A percentile compares a stretch with the other conserved stretches of the same genome.
phyloP scores from a whole-genome alignment of 352 stramenopile species.

The Peronosclerospora sorghi region DNA sequence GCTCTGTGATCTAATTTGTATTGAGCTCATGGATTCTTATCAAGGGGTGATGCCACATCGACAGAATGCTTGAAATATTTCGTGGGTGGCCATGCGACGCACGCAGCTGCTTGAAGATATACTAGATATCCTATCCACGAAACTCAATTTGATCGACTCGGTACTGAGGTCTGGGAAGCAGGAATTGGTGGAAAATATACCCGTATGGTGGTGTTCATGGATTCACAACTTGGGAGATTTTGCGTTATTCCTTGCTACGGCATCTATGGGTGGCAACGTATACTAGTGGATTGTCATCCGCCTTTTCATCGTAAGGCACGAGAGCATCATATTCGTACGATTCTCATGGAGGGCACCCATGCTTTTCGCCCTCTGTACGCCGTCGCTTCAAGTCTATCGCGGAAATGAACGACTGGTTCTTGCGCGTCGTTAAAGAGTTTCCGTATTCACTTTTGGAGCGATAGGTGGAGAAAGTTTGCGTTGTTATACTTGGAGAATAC shows the following conservation, averaged over 20 bases:
- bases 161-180: constrained; percentile 50
- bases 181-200: constrained; percentile 60
- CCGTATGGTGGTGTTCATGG: constrained; percentile 85
- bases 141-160: constrained; percentile 25
- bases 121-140: constrained; percentile 40
- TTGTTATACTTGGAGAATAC: constrained; percentile 15
- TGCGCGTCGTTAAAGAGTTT: constrained; percentile 59
- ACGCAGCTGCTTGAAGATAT: constrained; percentile 66
- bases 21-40: constrained; percentile 80
- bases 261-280: constrained; percentile 54
- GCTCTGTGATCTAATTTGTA: constrained; percentile 64
- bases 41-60: constrained; percentile 74
- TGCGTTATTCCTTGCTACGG: constrained; percentile 72
- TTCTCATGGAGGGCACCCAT: constrained; percentile 57
- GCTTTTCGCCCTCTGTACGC: constrained; percentile 48
- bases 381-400: constrained; percentile 40
- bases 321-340: constrained; percentile 51
- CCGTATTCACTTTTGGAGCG: constrained; percentile 58
- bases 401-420: constrained; percentile 44
- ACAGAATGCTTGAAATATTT: constrained; percentile 74
- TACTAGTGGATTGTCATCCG: constrained; percentile 56
- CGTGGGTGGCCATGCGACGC: constrained; percentile 71
- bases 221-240: constrained; percentile 66
- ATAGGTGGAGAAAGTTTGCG: constrained; percentile 60
- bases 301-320: constrained; percentile 64